Conservation (phyloP, 768 basidiomycete species). For the Galerina marginata region DNA sequence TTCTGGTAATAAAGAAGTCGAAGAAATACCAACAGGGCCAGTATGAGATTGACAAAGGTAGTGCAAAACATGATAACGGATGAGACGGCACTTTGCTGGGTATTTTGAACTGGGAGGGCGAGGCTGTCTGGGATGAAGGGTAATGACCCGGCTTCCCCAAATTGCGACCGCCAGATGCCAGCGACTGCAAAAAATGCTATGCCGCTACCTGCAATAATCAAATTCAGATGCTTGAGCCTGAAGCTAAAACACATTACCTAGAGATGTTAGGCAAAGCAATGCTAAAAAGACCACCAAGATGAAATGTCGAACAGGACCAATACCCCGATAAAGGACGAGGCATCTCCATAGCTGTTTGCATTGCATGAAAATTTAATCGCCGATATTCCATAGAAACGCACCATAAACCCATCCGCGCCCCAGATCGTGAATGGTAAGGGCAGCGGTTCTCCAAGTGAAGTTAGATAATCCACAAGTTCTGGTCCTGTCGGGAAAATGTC, state of each 20-base stretch:
- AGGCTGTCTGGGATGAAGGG: constrained; percentile 13
- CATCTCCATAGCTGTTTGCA: constrained; percentile 8
- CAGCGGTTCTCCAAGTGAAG: constrained; percentile 3
- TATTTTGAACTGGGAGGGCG: constrained; percentile 11
- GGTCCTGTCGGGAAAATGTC: constrained; percentile 12
- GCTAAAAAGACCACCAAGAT: background rate
- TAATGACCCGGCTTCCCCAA: background rate
- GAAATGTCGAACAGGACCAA: background rate
- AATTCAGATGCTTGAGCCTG: background rate
- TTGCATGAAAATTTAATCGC: too few species aligned
- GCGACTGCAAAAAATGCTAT: constrained; percentile 14
- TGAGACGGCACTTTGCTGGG: constrained; percentile 11
- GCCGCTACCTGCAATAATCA: background rate
- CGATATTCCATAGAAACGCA: background rate
- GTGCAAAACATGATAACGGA: constrained; percentile 16
- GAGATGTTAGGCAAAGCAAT: constrained; percentile 6
- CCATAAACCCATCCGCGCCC: constrained; percentile 6
- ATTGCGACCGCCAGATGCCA: constrained; percentile 6
- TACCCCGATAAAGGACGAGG: constrained; percentile 8
- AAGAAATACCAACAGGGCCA: constrained; percentile 7
- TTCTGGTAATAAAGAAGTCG: constrained; percentile 14
- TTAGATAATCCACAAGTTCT: constrained; percentile 7
- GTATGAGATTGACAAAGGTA: constrained; percentile 12
- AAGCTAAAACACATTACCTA: background rate
- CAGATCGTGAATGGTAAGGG: background rate